phyloP scores from a whole-genome alignment of 805 yeast species.

The Metschnikowia baotianmanensis region DNA sequence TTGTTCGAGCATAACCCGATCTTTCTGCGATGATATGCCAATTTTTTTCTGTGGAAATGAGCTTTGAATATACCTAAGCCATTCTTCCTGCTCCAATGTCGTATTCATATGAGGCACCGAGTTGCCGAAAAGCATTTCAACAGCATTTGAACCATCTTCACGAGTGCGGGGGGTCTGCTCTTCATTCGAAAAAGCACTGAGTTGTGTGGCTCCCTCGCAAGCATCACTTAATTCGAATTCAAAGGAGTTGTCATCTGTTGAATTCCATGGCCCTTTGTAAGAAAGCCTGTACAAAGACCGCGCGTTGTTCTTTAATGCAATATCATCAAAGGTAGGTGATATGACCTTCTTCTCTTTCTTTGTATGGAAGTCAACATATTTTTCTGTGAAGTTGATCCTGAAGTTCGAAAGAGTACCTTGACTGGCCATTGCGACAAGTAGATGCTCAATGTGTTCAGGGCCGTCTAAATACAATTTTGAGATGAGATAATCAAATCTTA shows the following conservation, averaged over 20 bases:
- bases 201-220: not conserved
- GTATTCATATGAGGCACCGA: slow-evolving; percentile 3
- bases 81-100: slow-evolving; percentile 16
- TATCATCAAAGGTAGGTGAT: slow-evolving; percentile 21
- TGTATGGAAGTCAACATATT: slow-evolving; percentile 18
- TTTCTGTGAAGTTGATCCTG: slow-evolving; percentile 30
- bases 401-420: slow-evolving; percentile 28
- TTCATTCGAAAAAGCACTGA: slow-evolving; percentile 2
- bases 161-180: not conserved
- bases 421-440: slow-evolving; percentile 28
- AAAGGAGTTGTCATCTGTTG: not conserved
- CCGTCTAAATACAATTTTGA: slow-evolving; percentile 19
- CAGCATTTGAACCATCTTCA: slow-evolving; percentile 4
- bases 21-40: slow-evolving; percentile 24
- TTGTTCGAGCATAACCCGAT: slow-evolving; percentile 13
- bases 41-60: slow-evolving; percentile 30
- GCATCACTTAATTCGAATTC: slow-evolving; percentile 2
- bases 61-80: slow-evolving; percentile 22
- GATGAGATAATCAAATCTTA: slow-evolving; percentile 28
- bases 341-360: slow-evolving; percentile 9
- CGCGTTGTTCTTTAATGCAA: slow-evolving; percentile 24
- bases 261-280: slow-evolving; percentile 15
- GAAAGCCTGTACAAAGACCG: slow-evolving; percentile 10
- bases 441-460: slow-evolving; percentile 27
- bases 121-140: slow-evolving; percentile 12